Percentiles rank a stretch among this genome's conserved stretches.
phyloP scores from a whole-genome alignment of 2,329 filamentous ascomycete species.

The Xylariomycetidae sp. region DNA sequence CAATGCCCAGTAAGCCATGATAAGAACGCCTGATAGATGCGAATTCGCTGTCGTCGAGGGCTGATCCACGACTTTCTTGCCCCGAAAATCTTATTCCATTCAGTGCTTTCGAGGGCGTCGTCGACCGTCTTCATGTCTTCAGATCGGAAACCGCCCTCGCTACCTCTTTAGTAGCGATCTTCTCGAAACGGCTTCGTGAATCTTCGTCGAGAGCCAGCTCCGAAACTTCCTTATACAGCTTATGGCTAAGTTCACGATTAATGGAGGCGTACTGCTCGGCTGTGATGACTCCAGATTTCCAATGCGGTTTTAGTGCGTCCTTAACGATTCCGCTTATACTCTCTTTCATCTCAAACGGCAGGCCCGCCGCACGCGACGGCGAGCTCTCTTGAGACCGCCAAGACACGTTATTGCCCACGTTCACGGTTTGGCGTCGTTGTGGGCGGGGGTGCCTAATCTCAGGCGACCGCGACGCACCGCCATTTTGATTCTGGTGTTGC shows the following conservation, averaged over 20 bases:
- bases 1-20: slow-evolving; percentile 14
- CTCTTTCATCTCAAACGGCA: slow-evolving; percentile 80
- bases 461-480: slow-evolving; percentile 28
- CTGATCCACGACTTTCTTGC: not conserved
- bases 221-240: slow-evolving; percentile 70
- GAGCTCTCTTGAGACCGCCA: slow-evolving; percentile 61
- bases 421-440: slow-evolving; percentile 38
- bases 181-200: slow-evolving; percentile 67
- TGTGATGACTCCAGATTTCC: slow-evolving; percentile 71
- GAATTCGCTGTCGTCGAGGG: too few species aligned
- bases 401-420: slow-evolving; percentile 30
- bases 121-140: slow-evolving; percentile 21
- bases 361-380: slow-evolving; percentile 54
- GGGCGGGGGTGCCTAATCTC: slow-evolving; percentile 51
- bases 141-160: slow-evolving; percentile 64
- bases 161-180: slow-evolving; percentile 73
- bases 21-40: slow-evolving; percentile 17
- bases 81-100: not conserved
- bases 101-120: too few species aligned
- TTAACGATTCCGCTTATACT: slow-evolving; percentile 88
- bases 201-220: slow-evolving; percentile 58
- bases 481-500: slow-evolving; percentile 23
- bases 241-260: slow-evolving; percentile 83
- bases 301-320: slow-evolving; percentile 74
- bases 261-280: slow-evolving; percentile 90